Evolutionary conservation across 352 stramenopile genomes (phyloP), one percentile per base, ranked within the genome.

Genomic region (Globisporangium solare): DNA sequence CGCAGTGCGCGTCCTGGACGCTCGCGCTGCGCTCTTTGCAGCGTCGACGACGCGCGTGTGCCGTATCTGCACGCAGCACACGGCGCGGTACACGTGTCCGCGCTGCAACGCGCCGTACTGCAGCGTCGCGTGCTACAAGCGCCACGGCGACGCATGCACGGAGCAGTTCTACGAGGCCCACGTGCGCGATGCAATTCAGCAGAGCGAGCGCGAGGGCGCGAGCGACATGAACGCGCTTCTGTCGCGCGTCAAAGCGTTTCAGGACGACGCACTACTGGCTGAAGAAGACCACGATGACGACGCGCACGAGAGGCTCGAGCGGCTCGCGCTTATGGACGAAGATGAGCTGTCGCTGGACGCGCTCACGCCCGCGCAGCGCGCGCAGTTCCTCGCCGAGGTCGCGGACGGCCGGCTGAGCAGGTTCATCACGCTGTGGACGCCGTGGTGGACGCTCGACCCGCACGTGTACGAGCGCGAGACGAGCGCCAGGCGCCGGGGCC

Each of bases 31-130:
- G 20, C 18, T 71, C 15, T 58, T 58, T 47, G 66, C 65, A 40
- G 54, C 66, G 12, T 83, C 75, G 15, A 41, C 68, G 17, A 66
- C 47, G 54, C 81, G 81, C 50, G 66, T 94, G 0, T 94, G 83
- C 32, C 76, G 73, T 40, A 69, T 92, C n/a, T 94, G 83, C 54
- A 73, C 72, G 32, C 68, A 59, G 12, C 67, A 71, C 21, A 62
- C 76, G 45, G 70, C 81, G 27, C 76, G 81, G 47, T 95, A 95
- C 73, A 90, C 78, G 13, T 95, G 86, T 74, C 86, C 86, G 20
- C 80, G 81, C 6, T 95, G 86, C 68, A 89, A 88, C 31, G 62
- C 68, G 47, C 70, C 79, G 7, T 95, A 94, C 66, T 95, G 86
- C 62, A 81, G 78, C 54, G 80, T 89, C 10, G 47, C 63, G 21